Percentiles rank a stretch among this genome's conserved stretches.
Evolutionary conservation across 2,329 filamentous ascomycete species (phyloP).

Genomic region (Xylaria sp.): DNA sequence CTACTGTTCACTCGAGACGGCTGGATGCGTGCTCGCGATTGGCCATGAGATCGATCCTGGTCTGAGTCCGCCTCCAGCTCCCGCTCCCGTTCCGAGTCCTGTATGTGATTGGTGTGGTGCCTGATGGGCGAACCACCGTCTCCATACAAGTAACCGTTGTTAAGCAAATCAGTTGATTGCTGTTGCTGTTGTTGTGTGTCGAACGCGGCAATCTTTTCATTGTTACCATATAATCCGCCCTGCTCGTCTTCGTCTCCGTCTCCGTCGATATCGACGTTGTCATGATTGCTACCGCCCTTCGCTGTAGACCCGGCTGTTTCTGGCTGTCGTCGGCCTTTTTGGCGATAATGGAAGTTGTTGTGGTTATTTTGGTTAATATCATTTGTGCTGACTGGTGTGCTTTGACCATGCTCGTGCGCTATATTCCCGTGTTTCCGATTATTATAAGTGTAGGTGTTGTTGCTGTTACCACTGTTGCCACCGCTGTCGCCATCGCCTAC

Average conservation of each 20-base stretch:
- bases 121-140: neutral
- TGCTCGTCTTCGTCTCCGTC: slow-evolving; percentile 18
- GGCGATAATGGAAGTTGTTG: slow-evolving; percentile 32
- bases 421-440: slow-evolving; percentile 19
- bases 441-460: slow-evolving; percentile 29
- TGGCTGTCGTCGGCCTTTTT: slow-evolving; percentile 18
- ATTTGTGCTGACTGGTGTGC: slow-evolving; percentile 8
- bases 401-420: slow-evolving; percentile 16
- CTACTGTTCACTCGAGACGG: neutral
- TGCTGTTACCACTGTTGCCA: neutral
- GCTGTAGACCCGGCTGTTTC: neutral
- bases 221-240: slow-evolving; percentile 1
- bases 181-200: slow-evolving; percentile 6
- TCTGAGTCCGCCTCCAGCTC: slow-evolving; percentile 12
- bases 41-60: slow-evolving; percentile 11
- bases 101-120: slow-evolving; percentile 3
- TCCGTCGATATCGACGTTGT: slow-evolving; percentile 21
- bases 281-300: neutral
- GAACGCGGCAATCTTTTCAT: neutral
- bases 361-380: slow-evolving; percentile 17
- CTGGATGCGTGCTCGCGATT: slow-evolving; percentile 17
- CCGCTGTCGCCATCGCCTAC: slow-evolving; percentile 10
- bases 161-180: neutral
- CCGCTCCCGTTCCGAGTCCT: neutral
- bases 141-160: slow-evolving; percentile 11